Evolutionary conservation across 23 red algal genomes (phyloP), one percentile per base, ranked within the genome.

Genomic region (Gracilaria domingensis): DNA sequence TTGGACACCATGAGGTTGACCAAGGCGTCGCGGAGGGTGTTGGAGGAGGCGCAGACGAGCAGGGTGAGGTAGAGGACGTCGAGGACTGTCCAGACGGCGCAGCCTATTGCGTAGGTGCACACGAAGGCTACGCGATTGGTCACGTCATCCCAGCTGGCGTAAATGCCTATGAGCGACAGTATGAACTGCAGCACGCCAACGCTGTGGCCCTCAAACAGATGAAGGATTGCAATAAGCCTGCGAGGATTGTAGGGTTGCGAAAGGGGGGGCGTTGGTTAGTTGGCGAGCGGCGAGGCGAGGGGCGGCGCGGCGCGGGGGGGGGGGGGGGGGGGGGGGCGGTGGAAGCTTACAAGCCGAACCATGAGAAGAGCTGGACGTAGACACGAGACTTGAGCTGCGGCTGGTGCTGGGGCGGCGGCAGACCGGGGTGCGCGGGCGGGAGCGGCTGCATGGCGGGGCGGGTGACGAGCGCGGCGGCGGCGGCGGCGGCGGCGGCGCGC

Each of bases 341-440:
- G 59, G 39, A 66, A 34, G 69, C 84, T 66, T 87, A 87, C 84
- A 87, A 71, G 21, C 66, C 67, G 67, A 87, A 70, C 84, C 84
- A 87, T 29, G 84, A 66, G 65, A 87, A 87, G 0, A 87, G 65
- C 84, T 87, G 84, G 61, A 87, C 84, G 84, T 87, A 87, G 40
- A 75, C 14, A 21, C 84, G 84, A 12, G 84, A 87, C 64, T 74
- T 70, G 67, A 87, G 67, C 44, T 24, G 64, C 32, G 83, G 83
- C 14, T 62, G 44, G 6, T 72, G 39, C 14, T 62, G 44, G 6
- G 51, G 39, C 4, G 37, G 47, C 47, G 62, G 66, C 32, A 62
- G 7, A 26, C 81, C 59, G 6, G 81, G 4, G 1, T 62, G 54
- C 33, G 81, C 29, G 12, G 69, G 5, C 8, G 69, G 34, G 42